phyloP scores from a whole-genome alignment of 352 stramenopile species.

The Saprolegnia diclina region DNA sequence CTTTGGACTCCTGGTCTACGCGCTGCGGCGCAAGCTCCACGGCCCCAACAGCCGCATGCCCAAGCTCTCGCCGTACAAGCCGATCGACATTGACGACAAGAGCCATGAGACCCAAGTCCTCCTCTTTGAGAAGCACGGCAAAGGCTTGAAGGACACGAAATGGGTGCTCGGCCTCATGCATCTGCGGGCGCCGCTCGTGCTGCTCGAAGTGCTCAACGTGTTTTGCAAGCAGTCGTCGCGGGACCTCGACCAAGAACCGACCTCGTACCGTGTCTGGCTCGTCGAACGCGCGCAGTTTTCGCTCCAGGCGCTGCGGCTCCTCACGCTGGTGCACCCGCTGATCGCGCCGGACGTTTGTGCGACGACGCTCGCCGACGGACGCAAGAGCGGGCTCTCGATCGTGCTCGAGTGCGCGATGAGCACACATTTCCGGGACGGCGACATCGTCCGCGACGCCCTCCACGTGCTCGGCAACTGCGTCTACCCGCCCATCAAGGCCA shows the following conservation, averaged over 20 bases:
- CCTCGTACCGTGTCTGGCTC: constrained; percentile 50
- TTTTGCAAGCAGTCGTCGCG: constrained; percentile 1
- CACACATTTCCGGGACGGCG: constrained; percentile 60
- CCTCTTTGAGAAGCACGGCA: constrained; percentile 77
- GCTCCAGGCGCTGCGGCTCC: constrained; percentile 61
- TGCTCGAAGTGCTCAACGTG: constrained; percentile 60
- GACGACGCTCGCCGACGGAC: constrained; percentile 42
- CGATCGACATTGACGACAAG: constrained; percentile 81
- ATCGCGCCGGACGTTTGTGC: constrained; percentile 71
- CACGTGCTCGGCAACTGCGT: constrained; percentile 82
- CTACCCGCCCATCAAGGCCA: constrained; percentile 46
- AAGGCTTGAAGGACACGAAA: constrained; percentile 44
- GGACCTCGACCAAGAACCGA: constrained; percentile 2
- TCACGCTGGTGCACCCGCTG: constrained; percentile 66
- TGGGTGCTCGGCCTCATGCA: constrained; percentile 46
- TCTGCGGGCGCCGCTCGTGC: constrained; percentile 63
- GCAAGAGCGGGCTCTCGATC: constrained; percentile 46
- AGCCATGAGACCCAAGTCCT: constrained; percentile 73
- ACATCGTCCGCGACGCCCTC: constrained; percentile 64
- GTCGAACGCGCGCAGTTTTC: constrained; percentile 75
- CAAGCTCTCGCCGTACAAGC: constrained; percentile 69
- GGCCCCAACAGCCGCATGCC: constrained; percentile 58
- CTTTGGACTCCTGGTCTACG: constrained; percentile 64
- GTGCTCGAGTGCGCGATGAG: constrained; percentile 75
- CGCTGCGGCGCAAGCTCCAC: constrained; percentile 53